Evolutionary conservation across 2,329 filamentous ascomycete species (phyloP).

Genomic region (Diplodia corticola): DNA sequence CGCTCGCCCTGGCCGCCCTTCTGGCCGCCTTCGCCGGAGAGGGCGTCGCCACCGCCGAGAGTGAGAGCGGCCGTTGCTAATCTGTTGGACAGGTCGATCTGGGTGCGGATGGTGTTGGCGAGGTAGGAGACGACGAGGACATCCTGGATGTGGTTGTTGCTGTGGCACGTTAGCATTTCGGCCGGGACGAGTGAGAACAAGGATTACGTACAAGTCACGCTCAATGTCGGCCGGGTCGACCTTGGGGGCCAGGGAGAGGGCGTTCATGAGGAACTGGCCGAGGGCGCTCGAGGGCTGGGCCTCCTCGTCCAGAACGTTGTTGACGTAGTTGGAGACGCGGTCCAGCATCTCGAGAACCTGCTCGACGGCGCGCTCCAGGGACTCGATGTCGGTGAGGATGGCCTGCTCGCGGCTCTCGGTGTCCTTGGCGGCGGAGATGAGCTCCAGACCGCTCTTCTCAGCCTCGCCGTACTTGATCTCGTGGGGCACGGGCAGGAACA

Average conservation of each 20-base stretch:
- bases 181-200: background rate
- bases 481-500: slow-evolving; percentile 96
- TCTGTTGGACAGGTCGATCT: slow-evolving; percentile 96
- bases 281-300: slow-evolving; percentile 84
- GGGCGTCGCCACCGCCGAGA: slow-evolving; percentile 45
- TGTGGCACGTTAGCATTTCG: slow-evolving; percentile 40
- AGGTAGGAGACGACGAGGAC: slow-evolving; percentile 97
- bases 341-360: slow-evolving; percentile 88
- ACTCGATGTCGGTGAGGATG: slow-evolving; percentile 85
- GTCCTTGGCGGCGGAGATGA: slow-evolving; percentile 80
- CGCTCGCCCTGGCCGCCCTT: slow-evolving; percentile 36
- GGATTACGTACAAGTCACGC: slow-evolving; percentile 74
- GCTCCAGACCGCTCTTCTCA: slow-evolving; percentile 75
- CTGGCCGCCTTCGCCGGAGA: slow-evolving; percentile 36
- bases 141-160: slow-evolving; percentile 99
- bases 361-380: slow-evolving; percentile 80
- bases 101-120: slow-evolving; percentile 96
- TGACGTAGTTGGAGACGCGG: slow-evolving; percentile 87
- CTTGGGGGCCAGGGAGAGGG: slow-evolving; percentile 90
- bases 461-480: slow-evolving; percentile 86
- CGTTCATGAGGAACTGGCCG: slow-evolving; percentile 93
- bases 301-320: slow-evolving; percentile 91
- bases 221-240: slow-evolving; percentile 89
- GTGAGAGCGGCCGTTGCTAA: slow-evolving; percentile 67
- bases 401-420: slow-evolving; percentile 70